Conservation (phyloP, 2,329 filamentous ascomycete genomes). For the Neoarthrinium moseri region DNA sequence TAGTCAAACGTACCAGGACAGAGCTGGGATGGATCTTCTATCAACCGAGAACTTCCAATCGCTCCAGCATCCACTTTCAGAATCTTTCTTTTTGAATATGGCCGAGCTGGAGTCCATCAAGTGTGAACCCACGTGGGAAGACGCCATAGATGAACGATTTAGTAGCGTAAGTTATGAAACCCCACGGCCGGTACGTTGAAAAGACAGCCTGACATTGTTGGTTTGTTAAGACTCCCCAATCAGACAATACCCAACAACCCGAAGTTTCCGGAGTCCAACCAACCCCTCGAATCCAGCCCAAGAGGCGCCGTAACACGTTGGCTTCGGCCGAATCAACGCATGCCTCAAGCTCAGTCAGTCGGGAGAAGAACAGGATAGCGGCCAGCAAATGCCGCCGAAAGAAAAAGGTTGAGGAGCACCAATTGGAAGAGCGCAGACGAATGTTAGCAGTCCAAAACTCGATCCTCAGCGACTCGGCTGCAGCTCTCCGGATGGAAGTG, state of each 20-base stretch:
- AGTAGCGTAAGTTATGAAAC: too few species aligned
- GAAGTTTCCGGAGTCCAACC: neutral
- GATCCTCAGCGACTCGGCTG: neutral
- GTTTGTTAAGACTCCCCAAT: neutral
- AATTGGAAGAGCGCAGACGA: neutral
- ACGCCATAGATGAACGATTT: too few species aligned
- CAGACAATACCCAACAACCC: neutral
- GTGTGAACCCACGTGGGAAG: too few species aligned
- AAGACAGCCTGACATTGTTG: neutral
- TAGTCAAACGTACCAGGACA: too few species aligned
- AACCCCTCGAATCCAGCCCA: neutral
- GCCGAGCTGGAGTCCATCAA: too few species aligned
- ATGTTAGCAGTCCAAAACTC: neutral
- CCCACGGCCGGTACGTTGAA: too few species aligned
- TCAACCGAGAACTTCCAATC: too few species aligned
- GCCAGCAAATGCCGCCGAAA: conserved; percentile 8
- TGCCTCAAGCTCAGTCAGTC: neutral
- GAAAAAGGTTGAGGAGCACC: conserved; percentile 6
- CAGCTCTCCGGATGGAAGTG: conserved; percentile 1
- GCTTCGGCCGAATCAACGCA: neutral
- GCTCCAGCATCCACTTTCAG: too few species aligned
- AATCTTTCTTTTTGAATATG: too few species aligned
- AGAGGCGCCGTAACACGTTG: neutral
- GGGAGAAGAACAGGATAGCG: conserved; percentile 8
- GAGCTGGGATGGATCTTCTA: too few species aligned